Conservation (phyloP, 768 basidiomycete genomes). For the Suillus spraguei region DNA sequence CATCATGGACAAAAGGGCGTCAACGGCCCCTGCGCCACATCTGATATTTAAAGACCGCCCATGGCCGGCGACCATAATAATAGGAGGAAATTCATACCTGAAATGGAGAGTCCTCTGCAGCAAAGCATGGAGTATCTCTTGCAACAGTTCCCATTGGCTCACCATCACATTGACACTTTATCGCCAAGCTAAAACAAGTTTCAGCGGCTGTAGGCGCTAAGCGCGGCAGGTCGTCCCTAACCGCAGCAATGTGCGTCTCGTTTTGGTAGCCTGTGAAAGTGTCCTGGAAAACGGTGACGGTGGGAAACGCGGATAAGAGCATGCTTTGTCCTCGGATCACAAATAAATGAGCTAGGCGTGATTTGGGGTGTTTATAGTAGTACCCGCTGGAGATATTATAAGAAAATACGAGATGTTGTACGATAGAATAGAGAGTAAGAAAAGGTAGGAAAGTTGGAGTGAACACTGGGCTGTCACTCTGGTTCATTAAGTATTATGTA, state of each 20-base stretch:
- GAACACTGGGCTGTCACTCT: too few relatives aligned
- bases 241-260: neutral
- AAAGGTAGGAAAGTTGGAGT: neutral
- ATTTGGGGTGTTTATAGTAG: neutral
- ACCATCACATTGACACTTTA: neutral
- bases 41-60: neutral
- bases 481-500: too few relatives aligned
- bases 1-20: neutral
- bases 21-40: neutral
- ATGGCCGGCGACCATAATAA: neutral
- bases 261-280: slow-evolving; percentile 5
- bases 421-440: neutral
- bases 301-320: neutral
- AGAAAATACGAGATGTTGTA: slow-evolving; percentile 2
- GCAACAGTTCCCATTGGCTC: neutral
- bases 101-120: neutral
- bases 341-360: slow-evolving; percentile 2
- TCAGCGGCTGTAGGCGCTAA: neutral
- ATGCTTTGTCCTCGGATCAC: neutral
- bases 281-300: neutral
- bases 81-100: neutral
- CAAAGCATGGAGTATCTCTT: neutral
- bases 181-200: slow-evolving; percentile 1
- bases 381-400: neutral
- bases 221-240: neutral